A percentile compares a stretch with the other conserved stretches of the same genome.
phyloP scores from a whole-genome alignment of 768 basidiomycete genomes.

The Suillus alpinus region DNA sequence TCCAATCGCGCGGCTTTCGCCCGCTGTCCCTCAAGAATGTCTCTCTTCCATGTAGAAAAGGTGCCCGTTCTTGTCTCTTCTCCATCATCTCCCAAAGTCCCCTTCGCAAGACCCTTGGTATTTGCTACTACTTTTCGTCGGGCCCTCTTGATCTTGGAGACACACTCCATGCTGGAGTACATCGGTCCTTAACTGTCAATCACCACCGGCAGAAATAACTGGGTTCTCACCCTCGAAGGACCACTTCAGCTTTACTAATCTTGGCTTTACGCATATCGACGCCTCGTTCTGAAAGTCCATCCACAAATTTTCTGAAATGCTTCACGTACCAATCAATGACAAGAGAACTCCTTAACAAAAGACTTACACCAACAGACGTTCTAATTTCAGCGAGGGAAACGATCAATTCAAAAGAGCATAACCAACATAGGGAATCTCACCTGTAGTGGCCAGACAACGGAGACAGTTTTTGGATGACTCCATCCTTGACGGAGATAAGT shows the following conservation, averaged over 20 bases:
- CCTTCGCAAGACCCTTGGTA: conserved; percentile 1
- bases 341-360: not conserved
- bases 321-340: conserved; percentile 19
- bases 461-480: conserved; percentile 55
- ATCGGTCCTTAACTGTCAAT: not conserved
- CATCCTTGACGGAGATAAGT: conserved; percentile 61
- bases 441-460: conserved; percentile 70
- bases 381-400: conserved; percentile 22
- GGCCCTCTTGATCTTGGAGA: conserved; percentile 41
- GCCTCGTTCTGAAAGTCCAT: conserved; percentile 47
- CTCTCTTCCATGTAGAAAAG: conserved; percentile 28
- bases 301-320: conserved; percentile 60
- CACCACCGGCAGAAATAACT: not conserved
- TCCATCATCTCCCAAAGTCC: conserved; percentile 16
- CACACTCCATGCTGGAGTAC: conserved; percentile 42
- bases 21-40: conserved; percentile 28
- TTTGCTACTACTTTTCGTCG: not conserved
- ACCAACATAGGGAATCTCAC: conserved; percentile 20
- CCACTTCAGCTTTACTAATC: conserved; percentile 58
- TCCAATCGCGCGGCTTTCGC: conserved; percentile 13
- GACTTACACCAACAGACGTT: conserved; percentile 51
- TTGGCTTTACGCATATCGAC: conserved; percentile 60
- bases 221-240: conserved; percentile 50
- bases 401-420: not conserved
- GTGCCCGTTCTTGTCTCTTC: not conserved